phyloP scores from a whole-genome alignment of 805 yeast species.

The Sugiyamaella lignohabitans region DNA sequence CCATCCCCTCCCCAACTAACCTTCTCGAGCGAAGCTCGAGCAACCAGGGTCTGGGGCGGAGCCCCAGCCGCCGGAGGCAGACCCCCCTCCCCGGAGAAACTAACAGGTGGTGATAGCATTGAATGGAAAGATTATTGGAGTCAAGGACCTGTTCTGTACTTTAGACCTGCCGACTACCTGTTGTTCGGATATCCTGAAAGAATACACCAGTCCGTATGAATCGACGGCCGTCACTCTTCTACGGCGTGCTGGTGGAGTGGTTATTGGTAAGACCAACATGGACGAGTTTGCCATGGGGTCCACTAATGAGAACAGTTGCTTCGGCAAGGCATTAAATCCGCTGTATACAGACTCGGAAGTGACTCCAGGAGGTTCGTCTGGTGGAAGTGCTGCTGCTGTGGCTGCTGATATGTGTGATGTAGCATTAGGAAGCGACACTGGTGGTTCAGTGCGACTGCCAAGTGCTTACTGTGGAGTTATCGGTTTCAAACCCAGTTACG shows the following conservation, averaged over 20 bases:
- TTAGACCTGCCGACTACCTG: constrained; percentile 66
- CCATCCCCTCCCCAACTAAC: constrained; percentile 5
- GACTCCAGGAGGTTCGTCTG: constrained; percentile 87
- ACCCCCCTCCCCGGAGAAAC: not conserved
- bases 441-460: constrained; percentile 92
- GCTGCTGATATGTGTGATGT: constrained; percentile 64
- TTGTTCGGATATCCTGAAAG: constrained; percentile 55
- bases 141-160: constrained; percentile 81
- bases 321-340: constrained; percentile 37
- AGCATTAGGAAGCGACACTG: constrained; percentile 92
- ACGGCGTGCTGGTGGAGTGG: constrained; percentile 42
- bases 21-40: no score
- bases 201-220: constrained; percentile 68
- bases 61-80: no score
- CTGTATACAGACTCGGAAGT: constrained; percentile 35
- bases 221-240: constrained; percentile 64
- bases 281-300: constrained; percentile 98
- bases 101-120: not conserved
- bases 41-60: no score
- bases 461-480: constrained; percentile 76
- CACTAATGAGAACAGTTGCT: constrained; percentile 31
- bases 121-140: constrained; percentile 37
- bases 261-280: constrained; percentile 78
- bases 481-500: constrained; percentile 94
- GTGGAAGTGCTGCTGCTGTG: constrained; percentile 93